A percentile compares a stretch with the other conserved stretches of the same genome.
Evolutionary conservation across 257 asterid genomes (phyloP).

Genomic region (Rehmannia glutinosa): DNA sequence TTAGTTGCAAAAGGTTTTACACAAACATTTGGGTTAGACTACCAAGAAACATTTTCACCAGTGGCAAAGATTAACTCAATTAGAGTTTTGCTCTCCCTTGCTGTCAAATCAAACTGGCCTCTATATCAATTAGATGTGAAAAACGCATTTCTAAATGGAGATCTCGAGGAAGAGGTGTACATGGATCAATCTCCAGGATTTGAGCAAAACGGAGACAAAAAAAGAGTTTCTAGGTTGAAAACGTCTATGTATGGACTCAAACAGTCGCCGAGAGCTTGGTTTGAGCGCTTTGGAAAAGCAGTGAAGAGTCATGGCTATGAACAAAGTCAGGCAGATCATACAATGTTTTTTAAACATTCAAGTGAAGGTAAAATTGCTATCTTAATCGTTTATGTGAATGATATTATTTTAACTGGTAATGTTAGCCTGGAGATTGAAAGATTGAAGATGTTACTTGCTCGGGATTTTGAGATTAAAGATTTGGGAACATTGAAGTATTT

Average conservation of each 20-base stretch:
- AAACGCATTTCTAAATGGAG: background rate
- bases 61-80: background rate
- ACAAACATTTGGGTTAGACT: background rate
- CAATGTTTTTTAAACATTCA: background rate
- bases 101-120: background rate
- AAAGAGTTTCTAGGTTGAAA: background rate
- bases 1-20: background rate
- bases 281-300: background rate
- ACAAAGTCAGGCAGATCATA: background rate
- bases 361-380: background rate
- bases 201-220: background rate
- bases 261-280: background rate
- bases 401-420: background rate
- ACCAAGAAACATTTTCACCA: background rate
- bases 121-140: background rate
- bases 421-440: background rate
- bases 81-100: background rate
- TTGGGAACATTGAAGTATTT: background rate
- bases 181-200: background rate
- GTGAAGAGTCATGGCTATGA: background rate
- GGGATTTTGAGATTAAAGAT: background rate
- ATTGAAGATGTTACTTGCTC: background rate
- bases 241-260: background rate
- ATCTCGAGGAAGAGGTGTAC: background rate
- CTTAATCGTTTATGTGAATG: background rate